Percentiles rank a stretch among this genome's conserved stretches.
Conservation (phyloP, 768 basidiomycete genomes). For the Sarcomyxa edulis region DNA sequence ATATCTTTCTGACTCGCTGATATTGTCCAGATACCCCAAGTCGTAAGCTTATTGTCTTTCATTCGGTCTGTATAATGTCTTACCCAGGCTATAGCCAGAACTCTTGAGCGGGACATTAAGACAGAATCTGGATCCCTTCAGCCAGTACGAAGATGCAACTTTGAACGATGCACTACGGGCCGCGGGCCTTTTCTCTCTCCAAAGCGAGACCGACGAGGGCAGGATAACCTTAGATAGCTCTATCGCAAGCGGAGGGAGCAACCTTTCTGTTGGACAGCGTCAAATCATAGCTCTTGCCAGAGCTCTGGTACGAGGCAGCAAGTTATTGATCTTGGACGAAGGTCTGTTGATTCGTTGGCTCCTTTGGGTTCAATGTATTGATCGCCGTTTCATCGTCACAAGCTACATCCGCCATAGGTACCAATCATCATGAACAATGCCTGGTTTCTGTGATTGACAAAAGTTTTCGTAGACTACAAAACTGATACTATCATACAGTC, state of each 20-base stretch:
- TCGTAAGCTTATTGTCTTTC: too few species aligned
- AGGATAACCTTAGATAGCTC: conserved; percentile 40
- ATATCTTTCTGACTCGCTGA: too few species aligned
- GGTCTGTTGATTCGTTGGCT: too few species aligned
- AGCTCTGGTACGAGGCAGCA: conserved; percentile 53
- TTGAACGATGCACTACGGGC: conserved; percentile 35
- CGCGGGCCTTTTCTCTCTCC: conserved; percentile 33
- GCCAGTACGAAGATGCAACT: conserved; percentile 46
- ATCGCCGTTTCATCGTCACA: too few species aligned
- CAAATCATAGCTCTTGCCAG: conserved; percentile 66
- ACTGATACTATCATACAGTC: conserved; percentile 11
- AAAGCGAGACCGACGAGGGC: conserved; percentile 41
- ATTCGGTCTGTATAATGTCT: too few species aligned
- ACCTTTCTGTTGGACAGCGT: conserved; percentile 74
- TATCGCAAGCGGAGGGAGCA: conserved; percentile 53
- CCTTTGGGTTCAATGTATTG: too few species aligned
- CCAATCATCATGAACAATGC: conserved; percentile 1
- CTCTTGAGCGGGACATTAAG: conserved; percentile 59
- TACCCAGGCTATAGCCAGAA: too few species aligned
- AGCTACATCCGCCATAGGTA: conserved; percentile 49
- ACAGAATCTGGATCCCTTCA: conserved; percentile 66
- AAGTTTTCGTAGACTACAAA: conserved; percentile 8
- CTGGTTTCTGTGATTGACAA: background rate
- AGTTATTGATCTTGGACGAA: conserved; percentile 60
- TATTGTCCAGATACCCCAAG: too few species aligned